phyloP scores from a whole-genome alignment of 179 eudicot genomes.

The Actinidia polygama region DNA sequence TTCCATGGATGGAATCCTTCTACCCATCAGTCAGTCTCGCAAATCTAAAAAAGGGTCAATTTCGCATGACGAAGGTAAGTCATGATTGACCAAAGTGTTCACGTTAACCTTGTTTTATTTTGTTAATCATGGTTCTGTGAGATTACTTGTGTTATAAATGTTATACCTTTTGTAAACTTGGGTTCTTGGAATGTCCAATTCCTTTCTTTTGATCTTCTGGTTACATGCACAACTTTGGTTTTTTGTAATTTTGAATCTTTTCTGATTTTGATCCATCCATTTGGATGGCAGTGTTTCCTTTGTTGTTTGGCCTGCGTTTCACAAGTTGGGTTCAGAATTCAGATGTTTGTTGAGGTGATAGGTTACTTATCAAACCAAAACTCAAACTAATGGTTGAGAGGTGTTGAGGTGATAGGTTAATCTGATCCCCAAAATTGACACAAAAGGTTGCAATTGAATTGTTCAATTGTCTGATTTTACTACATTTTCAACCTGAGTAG shows the following conservation, averaged over 20 bases:
- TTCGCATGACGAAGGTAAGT: slow-evolving; percentile 59
- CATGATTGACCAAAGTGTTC: not conserved
- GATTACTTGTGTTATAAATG: not conserved
- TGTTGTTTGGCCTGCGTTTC: not conserved
- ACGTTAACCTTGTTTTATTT: not conserved
- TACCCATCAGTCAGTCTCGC: slow-evolving; percentile 60
- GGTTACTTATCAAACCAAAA: not conserved
- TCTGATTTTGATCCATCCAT: not conserved
- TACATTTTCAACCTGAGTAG: not conserved
- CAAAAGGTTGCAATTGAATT: not conserved
- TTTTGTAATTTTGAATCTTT: not conserved
- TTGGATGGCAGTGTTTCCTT: not conserved
- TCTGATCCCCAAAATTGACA: not conserved
- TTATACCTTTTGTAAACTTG: not conserved
- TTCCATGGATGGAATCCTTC: slow-evolving; percentile 68
- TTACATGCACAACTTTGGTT: not conserved
- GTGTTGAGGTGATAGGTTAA: not conserved
- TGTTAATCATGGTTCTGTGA: not conserved
- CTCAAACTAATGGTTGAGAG: too few species aligned
- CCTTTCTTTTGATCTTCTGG: not conserved
- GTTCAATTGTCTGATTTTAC: not conserved
- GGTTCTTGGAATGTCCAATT: slow-evolving; percentile 1
- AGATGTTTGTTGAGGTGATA: not conserved
- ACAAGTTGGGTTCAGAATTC: not conserved
- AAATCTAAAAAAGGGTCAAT: slow-evolving; percentile 58